phyloP scores from a whole-genome alignment of 2,329 filamentous ascomycete genomes.

The Apiospora sp. region DNA sequence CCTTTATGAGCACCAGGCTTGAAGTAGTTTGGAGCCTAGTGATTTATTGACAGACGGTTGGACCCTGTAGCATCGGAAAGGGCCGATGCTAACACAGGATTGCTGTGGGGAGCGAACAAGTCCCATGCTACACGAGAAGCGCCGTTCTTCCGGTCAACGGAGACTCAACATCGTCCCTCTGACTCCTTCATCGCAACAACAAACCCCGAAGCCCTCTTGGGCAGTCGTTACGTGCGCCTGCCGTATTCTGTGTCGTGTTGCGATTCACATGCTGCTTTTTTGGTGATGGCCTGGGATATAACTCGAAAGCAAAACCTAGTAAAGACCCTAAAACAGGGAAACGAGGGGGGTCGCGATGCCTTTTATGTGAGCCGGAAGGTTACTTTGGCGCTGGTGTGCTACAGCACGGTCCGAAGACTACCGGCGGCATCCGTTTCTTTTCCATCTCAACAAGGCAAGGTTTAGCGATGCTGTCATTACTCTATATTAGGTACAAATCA shows the following conservation, averaged over 20 bases:
- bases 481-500: neutral
- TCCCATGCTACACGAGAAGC: constrained; percentile 9
- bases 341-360: neutral
- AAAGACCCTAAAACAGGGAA: neutral
- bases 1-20: neutral
- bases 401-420: neutral
- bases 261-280: neutral
- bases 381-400: neutral
- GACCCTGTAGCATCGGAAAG: constrained; percentile 15
- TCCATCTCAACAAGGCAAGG: constrained; percentile 9
- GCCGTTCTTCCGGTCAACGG: constrained; percentile 10
- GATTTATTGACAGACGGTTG: neutral
- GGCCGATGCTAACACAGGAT: constrained; percentile 4
- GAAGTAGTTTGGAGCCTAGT: neutral
- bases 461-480: constrained; percentile 15
- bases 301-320: constrained; percentile 4
- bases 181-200: neutral
- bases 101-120: neutral
- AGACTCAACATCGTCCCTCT: neutral
- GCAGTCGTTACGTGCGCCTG: neutral
- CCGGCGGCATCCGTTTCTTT: neutral
- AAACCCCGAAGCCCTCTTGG: neutral
- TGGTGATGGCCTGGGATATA: neutral
- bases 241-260: neutral
- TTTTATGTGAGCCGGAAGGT: constrained; percentile 15